Conservation (phyloP, 208 protist species). For the Tetramitus jugosus region DNA sequence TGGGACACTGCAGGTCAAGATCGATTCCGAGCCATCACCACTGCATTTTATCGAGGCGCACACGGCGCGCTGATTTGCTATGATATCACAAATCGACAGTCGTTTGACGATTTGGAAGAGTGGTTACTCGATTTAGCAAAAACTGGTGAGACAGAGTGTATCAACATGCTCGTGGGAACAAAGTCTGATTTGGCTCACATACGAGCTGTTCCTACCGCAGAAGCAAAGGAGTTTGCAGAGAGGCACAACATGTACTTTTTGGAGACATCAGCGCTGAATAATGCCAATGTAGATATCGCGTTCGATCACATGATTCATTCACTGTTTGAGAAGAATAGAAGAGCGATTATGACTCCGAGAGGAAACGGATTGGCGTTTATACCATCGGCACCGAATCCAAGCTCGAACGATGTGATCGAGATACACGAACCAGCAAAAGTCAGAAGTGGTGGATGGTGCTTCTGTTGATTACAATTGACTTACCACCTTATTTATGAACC, state of each 20-base stretch:
- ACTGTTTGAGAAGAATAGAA: too few species aligned
- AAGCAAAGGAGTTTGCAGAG: constrained; percentile 84
- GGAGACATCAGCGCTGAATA: constrained; percentile 95
- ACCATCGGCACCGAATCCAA: too few species aligned
- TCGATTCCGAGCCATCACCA: constrained; percentile 75
- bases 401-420: too few species aligned
- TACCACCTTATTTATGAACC: too few species aligned
- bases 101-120: constrained; percentile 62
- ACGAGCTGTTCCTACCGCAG: constrained; percentile 71
- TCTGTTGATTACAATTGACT: too few species aligned
- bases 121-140: constrained; percentile 72
- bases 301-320: too few species aligned
- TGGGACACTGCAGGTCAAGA: constrained; percentile 78
- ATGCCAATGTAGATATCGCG: constrained; percentile 95
- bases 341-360: too few species aligned
- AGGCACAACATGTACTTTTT: constrained; percentile 92
- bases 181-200: constrained; percentile 86
- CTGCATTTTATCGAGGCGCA: constrained; percentile 78
- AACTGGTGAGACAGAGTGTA: constrained; percentile 62
- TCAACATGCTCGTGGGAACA: constrained; percentile 97
- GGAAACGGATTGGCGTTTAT: too few species aligned
- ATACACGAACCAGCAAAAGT: too few species aligned
- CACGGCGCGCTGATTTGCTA: constrained; percentile 71
- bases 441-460: too few species aligned
- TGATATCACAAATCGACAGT: constrained; percentile 62